A percentile compares a stretch with the other conserved stretches of the same genome.
phyloP scores from a whole-genome alignment of 768 basidiomycete species.

The Tylopilus felleus region DNA sequence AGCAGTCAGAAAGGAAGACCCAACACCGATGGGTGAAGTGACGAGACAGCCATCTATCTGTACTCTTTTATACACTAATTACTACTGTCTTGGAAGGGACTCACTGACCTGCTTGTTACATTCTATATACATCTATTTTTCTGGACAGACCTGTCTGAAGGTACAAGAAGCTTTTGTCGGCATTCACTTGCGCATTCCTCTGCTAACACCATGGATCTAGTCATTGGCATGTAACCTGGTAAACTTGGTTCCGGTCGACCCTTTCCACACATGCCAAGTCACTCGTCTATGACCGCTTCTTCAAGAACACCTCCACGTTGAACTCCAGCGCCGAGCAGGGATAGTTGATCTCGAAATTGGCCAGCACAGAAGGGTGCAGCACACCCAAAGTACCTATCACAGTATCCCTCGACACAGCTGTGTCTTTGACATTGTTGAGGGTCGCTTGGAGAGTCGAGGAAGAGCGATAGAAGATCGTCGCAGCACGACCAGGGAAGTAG shows the following conservation, averaged over 20 bases:
- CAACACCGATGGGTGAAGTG: neutral
- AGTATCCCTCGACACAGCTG: slow-evolving; percentile 51
- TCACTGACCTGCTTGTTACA: slow-evolving; percentile 6
- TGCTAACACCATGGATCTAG: slow-evolving; percentile 1
- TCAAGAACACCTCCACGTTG: slow-evolving; percentile 91
- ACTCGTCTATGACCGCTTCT: slow-evolving; percentile 34
- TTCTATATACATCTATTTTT: slow-evolving; percentile 8
- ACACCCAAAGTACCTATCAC: slow-evolving; percentile 90
- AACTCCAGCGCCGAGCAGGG: slow-evolving; percentile 96
- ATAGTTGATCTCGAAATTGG: slow-evolving; percentile 91
- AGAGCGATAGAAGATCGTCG: slow-evolving; percentile 83
- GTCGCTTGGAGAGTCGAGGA: slow-evolving; percentile 28
- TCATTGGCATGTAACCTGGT: slow-evolving; percentile 2
- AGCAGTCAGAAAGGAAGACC: neutral
- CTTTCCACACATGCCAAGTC: slow-evolving; percentile 1
- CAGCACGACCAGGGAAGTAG: slow-evolving; percentile 94
- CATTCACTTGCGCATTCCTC: neutral
- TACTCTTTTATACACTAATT: slow-evolving; percentile 25
- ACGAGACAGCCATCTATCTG: neutral
- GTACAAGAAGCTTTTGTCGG: neutral
- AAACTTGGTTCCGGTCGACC: neutral
- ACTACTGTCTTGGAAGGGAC: neutral
- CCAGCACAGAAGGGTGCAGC: slow-evolving; percentile 86
- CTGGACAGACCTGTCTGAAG: neutral
- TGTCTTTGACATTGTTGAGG: slow-evolving; percentile 45